Conservation (phyloP, 139 green algal species). For the Chlorella vulgaris region DNA sequence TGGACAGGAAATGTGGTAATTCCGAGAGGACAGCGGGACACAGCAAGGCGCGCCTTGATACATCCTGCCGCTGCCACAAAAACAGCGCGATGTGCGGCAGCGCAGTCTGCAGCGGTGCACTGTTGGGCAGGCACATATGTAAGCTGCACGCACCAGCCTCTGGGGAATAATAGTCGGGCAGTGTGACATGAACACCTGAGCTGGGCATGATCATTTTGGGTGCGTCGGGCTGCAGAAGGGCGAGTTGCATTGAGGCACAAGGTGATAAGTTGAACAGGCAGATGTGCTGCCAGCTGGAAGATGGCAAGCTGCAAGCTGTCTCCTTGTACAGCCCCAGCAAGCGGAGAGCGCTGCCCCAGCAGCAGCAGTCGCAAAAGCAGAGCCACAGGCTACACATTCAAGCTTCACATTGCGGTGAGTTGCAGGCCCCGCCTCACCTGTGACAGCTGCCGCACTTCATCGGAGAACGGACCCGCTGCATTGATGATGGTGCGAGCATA, state of each 20-base stretch:
- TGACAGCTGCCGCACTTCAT: constrained; percentile 71
- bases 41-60: no score
- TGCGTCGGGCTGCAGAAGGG: constrained; percentile 4
- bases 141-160: constrained; percentile 19
- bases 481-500: constrained; percentile 83
- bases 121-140: not conserved
- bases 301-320: no score
- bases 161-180: constrained; percentile 94
- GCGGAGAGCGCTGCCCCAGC: no score
- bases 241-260: not conserved
- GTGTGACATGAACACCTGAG: constrained; percentile 90
- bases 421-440: constrained; percentile 29
- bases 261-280: no score
- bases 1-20: no score
- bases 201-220: constrained; percentile 78
- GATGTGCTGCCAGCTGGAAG: no score
- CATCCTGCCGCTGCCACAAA: no score
- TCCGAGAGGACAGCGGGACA: no score
- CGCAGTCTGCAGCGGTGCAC: no score
- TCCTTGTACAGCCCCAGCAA: no score
- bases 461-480: constrained; percentile 85
- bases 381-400: no score
- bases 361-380: not conserved
- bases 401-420: no score
- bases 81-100: not conserved